phyloP scores from a whole-genome alignment of 352 stramenopile genomes.

The Phytophthora palmivora region DNA sequence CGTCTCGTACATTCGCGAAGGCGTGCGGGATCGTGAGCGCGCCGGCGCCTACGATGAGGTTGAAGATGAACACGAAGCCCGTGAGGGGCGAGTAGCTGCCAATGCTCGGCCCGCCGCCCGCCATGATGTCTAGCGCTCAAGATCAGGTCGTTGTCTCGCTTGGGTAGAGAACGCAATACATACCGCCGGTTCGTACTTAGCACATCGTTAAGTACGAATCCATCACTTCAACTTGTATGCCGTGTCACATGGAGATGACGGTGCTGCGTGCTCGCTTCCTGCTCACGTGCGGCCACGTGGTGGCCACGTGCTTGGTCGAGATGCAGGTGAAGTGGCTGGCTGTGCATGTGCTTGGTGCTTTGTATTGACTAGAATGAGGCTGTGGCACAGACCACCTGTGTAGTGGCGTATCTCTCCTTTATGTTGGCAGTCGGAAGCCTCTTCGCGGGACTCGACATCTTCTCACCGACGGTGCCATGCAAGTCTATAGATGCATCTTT shows the following conservation, averaged over 20 bases:
- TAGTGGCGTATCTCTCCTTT: constrained; percentile 55
- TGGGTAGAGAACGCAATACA: constrained; percentile 9
- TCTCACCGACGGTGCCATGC: constrained; percentile 45
- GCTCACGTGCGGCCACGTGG: constrained; percentile 63
- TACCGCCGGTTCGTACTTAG: constrained; percentile 26
- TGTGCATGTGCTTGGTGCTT: background rate
- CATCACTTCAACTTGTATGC: constrained; percentile 26
- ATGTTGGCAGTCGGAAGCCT: constrained; percentile 42
- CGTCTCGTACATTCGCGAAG: constrained; percentile 70
- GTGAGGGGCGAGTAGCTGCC: constrained; percentile 87
- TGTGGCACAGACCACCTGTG: constrained; percentile 23
- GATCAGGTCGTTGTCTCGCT: constrained; percentile 8
- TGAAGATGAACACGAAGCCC: constrained; percentile 93
- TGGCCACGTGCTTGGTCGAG: constrained; percentile 54
- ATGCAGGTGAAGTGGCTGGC: constrained; percentile 5
- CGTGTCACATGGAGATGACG: constrained; percentile 16
- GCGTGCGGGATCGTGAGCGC: constrained; percentile 88
- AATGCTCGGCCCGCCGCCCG: constrained; percentile 50
- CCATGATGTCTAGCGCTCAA: constrained; percentile 41
- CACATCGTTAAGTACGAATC: constrained; percentile 14
- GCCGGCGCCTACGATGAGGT: constrained; percentile 88
- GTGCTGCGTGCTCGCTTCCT: constrained; percentile 58
- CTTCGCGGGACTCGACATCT: constrained; percentile 58
- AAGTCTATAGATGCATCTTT: background rate
- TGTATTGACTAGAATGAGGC: background rate